A percentile compares a stretch with the other conserved stretches of the same genome.
Conservation (phyloP, 2,329 filamentous ascomycete species). For the Neoscytalidium dimidiatum region DNA sequence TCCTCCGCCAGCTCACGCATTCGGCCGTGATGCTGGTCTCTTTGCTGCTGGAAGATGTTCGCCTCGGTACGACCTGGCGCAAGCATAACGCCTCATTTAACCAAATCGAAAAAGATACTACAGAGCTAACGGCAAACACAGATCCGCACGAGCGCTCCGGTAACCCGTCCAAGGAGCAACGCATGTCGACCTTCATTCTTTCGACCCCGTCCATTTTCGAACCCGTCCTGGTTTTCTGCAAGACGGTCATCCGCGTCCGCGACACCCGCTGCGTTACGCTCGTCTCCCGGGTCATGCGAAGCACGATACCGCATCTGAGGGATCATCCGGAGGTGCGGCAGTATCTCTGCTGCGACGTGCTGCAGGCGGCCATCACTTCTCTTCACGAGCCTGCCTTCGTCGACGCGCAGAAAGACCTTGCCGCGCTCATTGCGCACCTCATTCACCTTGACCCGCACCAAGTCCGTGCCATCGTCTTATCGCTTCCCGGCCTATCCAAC, state of each 20-base stretch:
- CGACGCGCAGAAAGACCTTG: constrained; percentile 90
- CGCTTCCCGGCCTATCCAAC: constrained; percentile 73
- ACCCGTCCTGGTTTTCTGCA: constrained; percentile 87
- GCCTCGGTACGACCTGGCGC: constrained; percentile 52
- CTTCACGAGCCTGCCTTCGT: constrained; percentile 97
- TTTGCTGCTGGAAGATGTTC: constrained; percentile 76
- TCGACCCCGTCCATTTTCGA: constrained; percentile 77
- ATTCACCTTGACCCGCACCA: constrained; percentile 68
- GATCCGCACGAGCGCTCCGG: constrained; percentile 22
- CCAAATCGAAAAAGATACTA: neutral
- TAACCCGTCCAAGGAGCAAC: constrained; percentile 46
- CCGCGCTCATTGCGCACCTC: constrained; percentile 82
- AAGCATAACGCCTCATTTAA: constrained; percentile 23
- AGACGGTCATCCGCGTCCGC: constrained; percentile 83
- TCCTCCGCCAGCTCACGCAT: constrained; percentile 88
- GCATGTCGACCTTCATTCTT: constrained; percentile 81
- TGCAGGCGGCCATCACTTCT: constrained; percentile 86
- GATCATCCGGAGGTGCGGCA: constrained; percentile 66
- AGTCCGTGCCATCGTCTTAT: constrained; percentile 74
- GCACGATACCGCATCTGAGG: constrained; percentile 77
- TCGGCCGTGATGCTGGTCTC: constrained; percentile 90
- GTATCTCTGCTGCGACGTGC: constrained; percentile 84
- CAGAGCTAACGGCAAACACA: neutral
- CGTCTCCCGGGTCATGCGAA: constrained; percentile 82
- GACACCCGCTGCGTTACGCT: constrained; percentile 87